Evolutionary conservation across 495 filamentous ascomycete genomes (phyloP).

Genomic region (Xylaria sp.): DNA sequence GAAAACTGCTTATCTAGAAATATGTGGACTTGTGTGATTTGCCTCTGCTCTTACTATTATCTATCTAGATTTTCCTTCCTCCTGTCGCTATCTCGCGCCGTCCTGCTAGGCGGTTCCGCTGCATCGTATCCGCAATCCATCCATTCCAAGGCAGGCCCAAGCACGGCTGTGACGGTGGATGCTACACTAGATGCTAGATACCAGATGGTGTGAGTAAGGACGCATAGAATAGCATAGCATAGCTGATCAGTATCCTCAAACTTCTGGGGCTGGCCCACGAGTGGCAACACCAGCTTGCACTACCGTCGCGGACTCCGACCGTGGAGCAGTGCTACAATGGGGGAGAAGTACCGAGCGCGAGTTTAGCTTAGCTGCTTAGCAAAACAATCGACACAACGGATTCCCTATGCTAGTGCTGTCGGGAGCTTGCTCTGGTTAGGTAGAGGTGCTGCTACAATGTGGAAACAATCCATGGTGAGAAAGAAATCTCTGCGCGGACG

Average conservation of each 20-base stretch:
- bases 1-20: background rate
- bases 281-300: conserved; percentile 23
- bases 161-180: conserved; percentile 1
- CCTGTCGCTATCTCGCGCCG: conserved; percentile 21
- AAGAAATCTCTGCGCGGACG: conserved; percentile 29
- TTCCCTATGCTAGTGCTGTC: background rate
- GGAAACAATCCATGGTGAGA: conserved; percentile 22
- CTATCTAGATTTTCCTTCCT: conserved; percentile 3
- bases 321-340: background rate
- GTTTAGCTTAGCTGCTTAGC: conserved; percentile 7
- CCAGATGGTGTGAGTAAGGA: conserved; percentile 6
- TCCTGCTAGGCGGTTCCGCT: conserved; percentile 8
- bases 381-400: background rate
- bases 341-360: conserved; percentile 11
- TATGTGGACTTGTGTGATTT: conserved; percentile 6
- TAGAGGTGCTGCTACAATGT: no score
- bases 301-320: conserved; percentile 12
- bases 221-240: no score
- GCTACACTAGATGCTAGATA: background rate
- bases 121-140: conserved; percentile 14
- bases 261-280: conserved; percentile 27
- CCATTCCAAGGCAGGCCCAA: background rate
- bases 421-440: conserved; percentile 3
- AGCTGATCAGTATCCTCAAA: conserved; percentile 28
- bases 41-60: conserved; percentile 2